These are phyloP conservation scores for Clitoria ternatea DNA, from an alignment of 306 rosid species.

Conservation along the genomic window DNA sequence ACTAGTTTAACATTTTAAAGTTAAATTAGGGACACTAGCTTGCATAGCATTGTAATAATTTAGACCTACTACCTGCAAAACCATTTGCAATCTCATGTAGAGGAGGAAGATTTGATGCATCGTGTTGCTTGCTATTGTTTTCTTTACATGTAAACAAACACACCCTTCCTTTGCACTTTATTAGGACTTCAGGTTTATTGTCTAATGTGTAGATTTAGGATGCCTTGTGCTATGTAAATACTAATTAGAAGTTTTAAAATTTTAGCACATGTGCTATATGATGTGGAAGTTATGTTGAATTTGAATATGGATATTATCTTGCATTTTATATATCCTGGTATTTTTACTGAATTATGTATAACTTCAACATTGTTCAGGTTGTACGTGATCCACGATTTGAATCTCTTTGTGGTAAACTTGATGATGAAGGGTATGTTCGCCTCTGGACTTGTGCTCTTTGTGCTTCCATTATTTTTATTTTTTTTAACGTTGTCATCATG, in stretches of 20 bases:
- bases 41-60: background rate
- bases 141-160: background rate
- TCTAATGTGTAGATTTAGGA: conserved; percentile 4
- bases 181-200: background rate
- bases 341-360: conserved; percentile 11
- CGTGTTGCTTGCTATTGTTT: conserved; percentile 5
- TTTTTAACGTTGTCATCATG: background rate
- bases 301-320: background rate
- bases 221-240: conserved; percentile 4
- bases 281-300: background rate
- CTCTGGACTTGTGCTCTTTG: background rate
- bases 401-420: conserved; percentile 59
- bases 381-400: conserved; percentile 81
- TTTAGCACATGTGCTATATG: conserved; percentile 1
- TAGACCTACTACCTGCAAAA: background rate
- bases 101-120: background rate
- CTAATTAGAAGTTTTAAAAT: background rate
- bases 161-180: background rate
- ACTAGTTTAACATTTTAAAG: background rate
- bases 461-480: background rate
- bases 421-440: conserved; percentile 57
- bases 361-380: conserved; percentile 43
- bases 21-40: background rate
- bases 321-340: background rate
- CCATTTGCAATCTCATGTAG: background rate